These are phyloP conservation scores for Candolleomyces aberdarensis DNA, from an alignment of 768 basidiomycete genomes.

Conservation along the genomic window DNA sequence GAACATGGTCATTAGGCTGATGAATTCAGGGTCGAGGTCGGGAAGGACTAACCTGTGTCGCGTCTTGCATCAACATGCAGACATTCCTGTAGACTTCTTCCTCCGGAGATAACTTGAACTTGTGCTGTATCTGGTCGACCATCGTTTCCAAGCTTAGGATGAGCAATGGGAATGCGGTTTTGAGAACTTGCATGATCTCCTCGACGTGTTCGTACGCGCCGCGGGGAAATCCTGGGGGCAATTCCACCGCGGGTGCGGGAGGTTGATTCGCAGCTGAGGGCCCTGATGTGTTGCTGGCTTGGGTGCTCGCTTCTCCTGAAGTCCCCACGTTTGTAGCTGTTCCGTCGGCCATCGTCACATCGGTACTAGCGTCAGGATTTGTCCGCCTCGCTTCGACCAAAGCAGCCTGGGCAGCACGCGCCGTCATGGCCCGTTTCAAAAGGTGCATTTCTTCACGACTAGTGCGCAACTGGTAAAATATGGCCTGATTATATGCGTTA, in stretches of 20 bases:
- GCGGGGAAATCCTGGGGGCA: slow-evolving; percentile 32
- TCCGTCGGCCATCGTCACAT: slow-evolving; percentile 18
- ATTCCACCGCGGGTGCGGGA: neutral
- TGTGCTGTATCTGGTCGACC: slow-evolving; percentile 87
- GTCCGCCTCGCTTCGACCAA: slow-evolving; percentile 26
- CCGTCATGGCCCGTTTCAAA: slow-evolving; percentile 37
- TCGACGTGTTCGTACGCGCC: slow-evolving; percentile 91
- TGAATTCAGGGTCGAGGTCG: neutral
- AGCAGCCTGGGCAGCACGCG: slow-evolving; percentile 27
- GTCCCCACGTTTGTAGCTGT: slow-evolving; percentile 3
- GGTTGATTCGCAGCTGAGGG: slow-evolving; percentile 4
- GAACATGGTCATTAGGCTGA: neutral
- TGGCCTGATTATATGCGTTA: slow-evolving; percentile 49
- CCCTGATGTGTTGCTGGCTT: slow-evolving; percentile 10
- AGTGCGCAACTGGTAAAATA: slow-evolving; percentile 94
- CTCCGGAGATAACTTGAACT: slow-evolving; percentile 86
- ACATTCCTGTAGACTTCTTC: slow-evolving; percentile 94
- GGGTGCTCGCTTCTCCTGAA: slow-evolving; percentile 1
- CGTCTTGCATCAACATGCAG: slow-evolving; percentile 84
- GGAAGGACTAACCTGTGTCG: slow-evolving; percentile 58
- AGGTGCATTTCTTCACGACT: slow-evolving; percentile 43
- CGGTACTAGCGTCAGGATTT: slow-evolving; percentile 19
- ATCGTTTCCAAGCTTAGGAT: slow-evolving; percentile 95
- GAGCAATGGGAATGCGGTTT: slow-evolving; percentile 93
- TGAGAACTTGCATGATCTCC: slow-evolving; percentile 88